Percentiles rank a stretch among this genome's conserved stretches.
Evolutionary conservation across 352 stramenopile genomes (phyloP).

Genomic region (Pythium biforme): DNA sequence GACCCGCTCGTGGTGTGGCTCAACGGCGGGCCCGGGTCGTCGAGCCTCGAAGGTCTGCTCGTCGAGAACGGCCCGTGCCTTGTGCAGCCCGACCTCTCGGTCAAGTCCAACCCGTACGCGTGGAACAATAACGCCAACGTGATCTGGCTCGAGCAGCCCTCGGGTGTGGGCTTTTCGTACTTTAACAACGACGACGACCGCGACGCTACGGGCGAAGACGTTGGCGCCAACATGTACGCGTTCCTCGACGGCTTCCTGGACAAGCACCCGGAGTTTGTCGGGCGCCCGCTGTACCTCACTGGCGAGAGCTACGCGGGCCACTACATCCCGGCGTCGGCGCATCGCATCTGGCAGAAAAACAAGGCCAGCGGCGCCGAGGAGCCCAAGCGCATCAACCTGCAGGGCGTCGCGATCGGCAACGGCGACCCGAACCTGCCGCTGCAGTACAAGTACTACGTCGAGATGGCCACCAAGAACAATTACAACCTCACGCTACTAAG

Average conservation of each 20-base stretch:
- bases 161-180: constrained; percentile 28
- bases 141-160: constrained; percentile 34
- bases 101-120: constrained; percentile 29
- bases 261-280: constrained; percentile 34
- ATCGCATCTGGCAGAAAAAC: constrained; percentile 28
- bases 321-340: constrained; percentile 33
- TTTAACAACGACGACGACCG: constrained; percentile 18
- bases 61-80: constrained; percentile 37
- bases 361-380: constrained; percentile 1
- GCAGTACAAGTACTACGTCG: constrained; percentile 28
- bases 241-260: constrained; percentile 36
- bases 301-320: constrained; percentile 39
- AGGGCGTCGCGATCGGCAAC: constrained; percentile 38
- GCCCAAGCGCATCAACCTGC: constrained; percentile 27
- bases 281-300: constrained; percentile 32
- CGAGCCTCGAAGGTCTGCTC: constrained; percentile 27
- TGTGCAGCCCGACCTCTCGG: constrained; percentile 20
- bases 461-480: constrained; percentile 33
- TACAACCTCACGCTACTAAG: constrained; percentile 31
- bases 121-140: constrained; percentile 42
- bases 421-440: constrained; percentile 27
- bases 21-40: constrained; percentile 33
- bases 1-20: constrained; percentile 69
- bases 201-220: constrained; percentile 33
- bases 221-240: constrained; percentile 36